Percentiles rank a stretch among this genome's conserved stretches.
These are phyloP conservation scores for Erigeron canadensis DNA, from an alignment of 129 eudicot genomes.

Conservation along the genomic window DNA sequence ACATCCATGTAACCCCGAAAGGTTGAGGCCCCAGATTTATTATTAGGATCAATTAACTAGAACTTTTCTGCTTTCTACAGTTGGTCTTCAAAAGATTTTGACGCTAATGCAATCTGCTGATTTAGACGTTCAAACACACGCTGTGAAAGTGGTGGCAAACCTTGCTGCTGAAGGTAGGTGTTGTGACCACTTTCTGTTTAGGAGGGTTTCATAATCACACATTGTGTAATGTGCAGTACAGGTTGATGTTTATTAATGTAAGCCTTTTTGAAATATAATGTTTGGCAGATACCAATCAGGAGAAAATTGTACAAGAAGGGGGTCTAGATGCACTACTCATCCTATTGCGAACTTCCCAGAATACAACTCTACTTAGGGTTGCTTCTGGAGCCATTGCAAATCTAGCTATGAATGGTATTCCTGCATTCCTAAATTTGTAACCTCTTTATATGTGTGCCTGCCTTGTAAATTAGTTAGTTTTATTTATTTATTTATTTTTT, in stretches of 20 bases:
- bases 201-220: background rate
- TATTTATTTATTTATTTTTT: too few relatives aligned
- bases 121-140: slow-evolving; percentile 86
- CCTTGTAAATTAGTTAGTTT: background rate
- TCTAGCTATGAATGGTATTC: slow-evolving; percentile 94
- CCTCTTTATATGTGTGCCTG: background rate
- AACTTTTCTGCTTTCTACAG: slow-evolving; percentile 42
- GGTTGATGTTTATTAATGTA: slow-evolving; percentile 5
- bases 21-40: background rate
- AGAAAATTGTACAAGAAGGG: slow-evolving; percentile 91
- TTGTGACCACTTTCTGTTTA: background rate
- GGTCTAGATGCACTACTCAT: slow-evolving; percentile 89
- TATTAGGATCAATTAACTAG: slow-evolving; percentile 4
- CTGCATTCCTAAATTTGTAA: slow-evolving; percentile 36
- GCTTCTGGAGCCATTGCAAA: slow-evolving; percentile 99
- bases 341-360: slow-evolving; percentile 75
- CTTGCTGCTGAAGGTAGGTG: slow-evolving; percentile 96
- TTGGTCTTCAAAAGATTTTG: slow-evolving; percentile 89
- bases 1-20: background rate
- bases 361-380: slow-evolving; percentile 84
- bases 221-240: background rate
- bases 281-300: slow-evolving; percentile 78
- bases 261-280: slow-evolving; percentile 2
- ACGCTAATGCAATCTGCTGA: slow-evolving; percentile 72
- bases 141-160: slow-evolving; percentile 93